phyloP scores from a whole-genome alignment of 1,284 basidiomycete species.

The Gomphus bonarii region DNA sequence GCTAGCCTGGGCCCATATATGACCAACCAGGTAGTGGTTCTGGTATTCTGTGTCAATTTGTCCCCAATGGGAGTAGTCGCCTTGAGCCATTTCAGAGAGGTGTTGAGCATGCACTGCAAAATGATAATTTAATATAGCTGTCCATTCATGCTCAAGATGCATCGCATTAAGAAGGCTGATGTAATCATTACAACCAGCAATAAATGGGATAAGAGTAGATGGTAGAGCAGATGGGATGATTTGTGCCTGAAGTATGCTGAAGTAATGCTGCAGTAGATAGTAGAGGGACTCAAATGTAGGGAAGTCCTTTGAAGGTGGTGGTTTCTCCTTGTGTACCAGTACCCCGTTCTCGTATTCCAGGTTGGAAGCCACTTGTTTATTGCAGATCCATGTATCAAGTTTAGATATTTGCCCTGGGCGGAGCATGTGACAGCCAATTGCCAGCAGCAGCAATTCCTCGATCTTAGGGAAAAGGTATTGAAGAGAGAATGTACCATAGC shows the following conservation, averaged over 20 bases:
- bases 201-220: background rate
- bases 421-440: conserved; percentile 23
- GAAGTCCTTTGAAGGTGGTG: background rate
- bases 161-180: too few relatives aligned
- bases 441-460: conserved; percentile 22
- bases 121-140: too few relatives aligned
- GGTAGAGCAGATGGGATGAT: background rate
- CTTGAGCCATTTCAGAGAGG: too few relatives aligned
- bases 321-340: background rate
- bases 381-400: conserved; percentile 23
- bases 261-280: conserved; percentile 25
- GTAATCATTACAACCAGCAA: too few relatives aligned
- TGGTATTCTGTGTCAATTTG: too few relatives aligned
- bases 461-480: conserved; percentile 24
- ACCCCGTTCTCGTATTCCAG: conserved; percentile 15
- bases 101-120: too few relatives aligned
- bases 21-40: too few relatives aligned
- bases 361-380: conserved; percentile 22
- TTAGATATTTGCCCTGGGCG: conserved; percentile 20
- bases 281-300: conserved; percentile 18
- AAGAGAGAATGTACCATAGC: too few relatives aligned
- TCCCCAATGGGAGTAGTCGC: too few relatives aligned
- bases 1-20: too few relatives aligned
- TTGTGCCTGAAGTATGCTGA: conserved; percentile 20
- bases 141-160: too few relatives aligned